Percentiles rank a stretch among this genome's conserved stretches.
Evolutionary conservation across 73 alveolate species (phyloP).

Genomic region (Uronychia binucleata): DNA sequence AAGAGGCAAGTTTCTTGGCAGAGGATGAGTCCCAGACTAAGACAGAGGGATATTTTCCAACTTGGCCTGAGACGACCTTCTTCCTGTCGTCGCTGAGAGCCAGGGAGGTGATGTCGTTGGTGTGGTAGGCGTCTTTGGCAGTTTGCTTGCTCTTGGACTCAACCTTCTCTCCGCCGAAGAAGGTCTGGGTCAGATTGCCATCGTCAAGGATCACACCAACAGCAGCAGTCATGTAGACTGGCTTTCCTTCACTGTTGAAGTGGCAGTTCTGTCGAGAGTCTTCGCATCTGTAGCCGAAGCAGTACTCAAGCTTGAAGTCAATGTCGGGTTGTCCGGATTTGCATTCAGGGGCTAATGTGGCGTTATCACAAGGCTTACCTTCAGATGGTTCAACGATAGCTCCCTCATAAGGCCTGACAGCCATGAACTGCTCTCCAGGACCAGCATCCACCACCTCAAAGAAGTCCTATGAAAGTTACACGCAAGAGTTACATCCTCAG

Average conservation of each 20-base stretch:
- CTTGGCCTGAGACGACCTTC: conserved; percentile 93
- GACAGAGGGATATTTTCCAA: conserved; percentile 89
- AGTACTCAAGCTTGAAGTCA: conserved; percentile 84
- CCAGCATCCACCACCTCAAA: conserved; percentile 78
- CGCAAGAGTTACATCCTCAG: conserved; percentile 49
- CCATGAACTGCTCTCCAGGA: conserved; percentile 82
- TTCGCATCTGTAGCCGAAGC: conserved; percentile 91
- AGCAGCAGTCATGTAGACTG: conserved; percentile 95
- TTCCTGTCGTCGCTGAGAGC: conserved; percentile 84
- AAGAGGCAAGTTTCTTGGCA: conserved; percentile 66
- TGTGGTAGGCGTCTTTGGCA: conserved; percentile 76
- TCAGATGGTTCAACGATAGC: conserved; percentile 80
- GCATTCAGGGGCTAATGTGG: neutral
- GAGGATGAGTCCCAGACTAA: conserved; percentile 91
- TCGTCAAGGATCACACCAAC: conserved; percentile 88
- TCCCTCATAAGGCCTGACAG: conserved; percentile 80
- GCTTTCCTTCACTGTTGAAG: conserved; percentile 78
- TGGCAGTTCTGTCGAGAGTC: conserved; percentile 86
- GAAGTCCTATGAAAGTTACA: conserved; percentile 12
- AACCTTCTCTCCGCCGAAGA: conserved; percentile 75
- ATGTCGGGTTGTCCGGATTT: conserved; percentile 64
- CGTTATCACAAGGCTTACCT: conserved; percentile 9
- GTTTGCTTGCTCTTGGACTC: conserved; percentile 41
- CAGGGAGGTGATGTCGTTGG: conserved; percentile 92
- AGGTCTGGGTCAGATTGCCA: conserved; percentile 65